phyloP scores from a whole-genome alignment of 1,284 basidiomycete genomes.

The Fereydounia khargensis region DNA sequence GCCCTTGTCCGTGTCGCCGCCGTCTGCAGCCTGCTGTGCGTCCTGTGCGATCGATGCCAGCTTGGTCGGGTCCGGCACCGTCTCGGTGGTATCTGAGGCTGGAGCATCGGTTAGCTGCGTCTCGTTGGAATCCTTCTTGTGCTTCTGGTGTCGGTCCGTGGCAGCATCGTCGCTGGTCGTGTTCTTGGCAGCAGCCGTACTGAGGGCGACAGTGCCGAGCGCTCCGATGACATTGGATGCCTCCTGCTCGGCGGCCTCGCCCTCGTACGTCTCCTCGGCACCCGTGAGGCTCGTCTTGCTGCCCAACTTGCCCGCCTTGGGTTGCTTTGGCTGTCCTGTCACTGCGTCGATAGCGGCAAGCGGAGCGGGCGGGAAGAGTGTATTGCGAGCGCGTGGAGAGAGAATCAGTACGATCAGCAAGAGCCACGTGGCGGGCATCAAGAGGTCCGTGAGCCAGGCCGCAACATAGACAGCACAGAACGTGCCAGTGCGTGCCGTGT shows the following conservation, averaged over 20 bases:
- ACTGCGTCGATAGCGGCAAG: conserved; percentile 57
- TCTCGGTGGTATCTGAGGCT: conserved; percentile 23
- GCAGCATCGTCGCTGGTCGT: conserved; percentile 14
- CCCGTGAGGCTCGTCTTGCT: conserved; percentile 39
- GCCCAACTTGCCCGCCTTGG: conserved; percentile 49
- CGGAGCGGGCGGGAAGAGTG: conserved; percentile 64
- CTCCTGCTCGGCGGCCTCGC: conserved; percentile 61
- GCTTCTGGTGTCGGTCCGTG: conserved; percentile 11
- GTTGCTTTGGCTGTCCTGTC: conserved; percentile 48
- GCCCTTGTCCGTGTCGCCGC: conserved; percentile 40
- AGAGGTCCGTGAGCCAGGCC: conserved; percentile 18
- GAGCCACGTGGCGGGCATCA: conserved; percentile 47
- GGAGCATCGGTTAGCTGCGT: too few species aligned
- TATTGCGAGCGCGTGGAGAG: conserved; percentile 60
- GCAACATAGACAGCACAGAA: conserved; percentile 54
- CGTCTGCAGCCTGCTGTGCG: conserved; percentile 56
- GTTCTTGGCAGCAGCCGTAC: conserved; percentile 59
- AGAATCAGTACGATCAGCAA: conserved; percentile 60
- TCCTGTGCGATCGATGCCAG: conserved; percentile 50
- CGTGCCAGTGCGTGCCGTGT: conserved; percentile 60
- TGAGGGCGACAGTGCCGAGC: conserved; percentile 58
- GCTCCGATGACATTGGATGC: conserved; percentile 60
- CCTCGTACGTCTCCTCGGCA: conserved; percentile 58
- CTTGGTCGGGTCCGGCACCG: conserved; percentile 57
- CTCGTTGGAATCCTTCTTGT: conserved; percentile 20